A percentile compares a stretch with the other conserved stretches of the same genome.
Conservation (phyloP, 2,329 filamentous ascomycete species). For the Xylaria sp. region DNA sequence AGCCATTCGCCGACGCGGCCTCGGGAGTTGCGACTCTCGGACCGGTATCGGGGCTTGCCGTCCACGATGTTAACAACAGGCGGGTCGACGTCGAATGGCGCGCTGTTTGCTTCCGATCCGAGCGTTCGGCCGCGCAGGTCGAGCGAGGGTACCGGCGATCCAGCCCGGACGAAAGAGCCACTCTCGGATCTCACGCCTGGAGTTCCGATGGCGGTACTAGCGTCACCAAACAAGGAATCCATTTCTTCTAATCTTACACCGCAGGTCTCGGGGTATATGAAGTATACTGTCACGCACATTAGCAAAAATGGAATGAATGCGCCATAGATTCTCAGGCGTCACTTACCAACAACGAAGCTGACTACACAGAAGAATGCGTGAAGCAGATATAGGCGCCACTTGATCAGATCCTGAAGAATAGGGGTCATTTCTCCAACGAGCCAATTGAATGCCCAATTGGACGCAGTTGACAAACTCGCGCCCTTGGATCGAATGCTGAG, state of each 20-base stretch:
- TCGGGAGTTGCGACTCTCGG: constrained; percentile 31
- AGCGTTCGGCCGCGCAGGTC: constrained; percentile 55
- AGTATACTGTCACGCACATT: constrained; percentile 64
- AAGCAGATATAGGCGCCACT: constrained; percentile 89
- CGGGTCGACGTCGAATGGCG: constrained; percentile 75
- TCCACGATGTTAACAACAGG: constrained; percentile 54
- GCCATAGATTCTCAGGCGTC: too few species aligned
- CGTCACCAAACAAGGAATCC: constrained; percentile 90
- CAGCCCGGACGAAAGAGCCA: constrained; percentile 71
- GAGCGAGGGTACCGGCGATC: constrained; percentile 75
- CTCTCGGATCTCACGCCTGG: constrained; percentile 70
- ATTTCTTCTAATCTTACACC: constrained; percentile 95
- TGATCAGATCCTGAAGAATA: constrained; percentile 83
- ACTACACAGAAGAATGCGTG: constrained; percentile 95
- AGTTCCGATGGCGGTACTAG: constrained; percentile 73
- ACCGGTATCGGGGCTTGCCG: constrained; percentile 38
- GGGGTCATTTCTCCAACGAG: constrained; percentile 93
- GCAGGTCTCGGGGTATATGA: constrained; percentile 94
- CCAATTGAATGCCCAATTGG: constrained; percentile 99
- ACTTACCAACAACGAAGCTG: constrained; percentile 92
- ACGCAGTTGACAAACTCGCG: constrained; percentile 88
- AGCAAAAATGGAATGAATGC: constrained; percentile 10
- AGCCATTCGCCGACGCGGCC: constrained; percentile 47
- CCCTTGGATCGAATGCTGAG: constrained; percentile 96
- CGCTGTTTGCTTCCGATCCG: constrained; percentile 64